Evolutionary conservation across 495 filamentous ascomycete species (phyloP).

Genomic region (Aspergillus asperescens): DNA sequence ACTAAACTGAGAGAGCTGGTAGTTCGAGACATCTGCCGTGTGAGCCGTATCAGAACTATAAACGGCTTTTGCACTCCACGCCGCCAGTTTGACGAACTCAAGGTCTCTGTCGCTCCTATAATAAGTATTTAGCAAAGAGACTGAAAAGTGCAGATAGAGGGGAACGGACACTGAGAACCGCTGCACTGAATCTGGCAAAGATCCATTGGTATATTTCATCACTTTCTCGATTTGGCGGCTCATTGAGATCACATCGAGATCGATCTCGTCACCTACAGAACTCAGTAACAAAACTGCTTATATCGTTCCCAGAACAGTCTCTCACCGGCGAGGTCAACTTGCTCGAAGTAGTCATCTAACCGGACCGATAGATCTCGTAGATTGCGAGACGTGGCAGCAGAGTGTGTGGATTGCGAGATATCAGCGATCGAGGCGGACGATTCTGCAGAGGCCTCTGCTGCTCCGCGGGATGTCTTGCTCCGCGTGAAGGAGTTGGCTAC

Average conservation of each 20-base stretch:
- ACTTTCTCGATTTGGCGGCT: constrained; percentile 10
- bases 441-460: constrained; percentile 3
- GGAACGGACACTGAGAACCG: no score
- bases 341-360: constrained; percentile 6
- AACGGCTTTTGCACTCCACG: constrained; percentile 5
- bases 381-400: constrained; percentile 7
- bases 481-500: not conserved
- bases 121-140: no score
- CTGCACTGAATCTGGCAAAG: no score
- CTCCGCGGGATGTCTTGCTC: not conserved
- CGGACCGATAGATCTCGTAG: constrained; percentile 4
- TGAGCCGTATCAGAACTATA: not conserved
- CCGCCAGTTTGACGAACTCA: not conserved
- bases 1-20: not conserved
- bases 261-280: constrained; percentile 1
- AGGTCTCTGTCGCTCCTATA: not conserved
- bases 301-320: not conserved
- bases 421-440: constrained; percentile 7
- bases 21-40: not conserved
- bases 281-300: not conserved
- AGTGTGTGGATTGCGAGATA: constrained; percentile 5
- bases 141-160: no score
- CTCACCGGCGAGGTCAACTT: not conserved
- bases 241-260: constrained; percentile 10
- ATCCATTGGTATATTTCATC: not conserved